These are phyloP conservation scores for Coniochaeta sp. DNA, from an alignment of 2,329 filamentous ascomycete genomes.

Conservation along the genomic window DNA sequence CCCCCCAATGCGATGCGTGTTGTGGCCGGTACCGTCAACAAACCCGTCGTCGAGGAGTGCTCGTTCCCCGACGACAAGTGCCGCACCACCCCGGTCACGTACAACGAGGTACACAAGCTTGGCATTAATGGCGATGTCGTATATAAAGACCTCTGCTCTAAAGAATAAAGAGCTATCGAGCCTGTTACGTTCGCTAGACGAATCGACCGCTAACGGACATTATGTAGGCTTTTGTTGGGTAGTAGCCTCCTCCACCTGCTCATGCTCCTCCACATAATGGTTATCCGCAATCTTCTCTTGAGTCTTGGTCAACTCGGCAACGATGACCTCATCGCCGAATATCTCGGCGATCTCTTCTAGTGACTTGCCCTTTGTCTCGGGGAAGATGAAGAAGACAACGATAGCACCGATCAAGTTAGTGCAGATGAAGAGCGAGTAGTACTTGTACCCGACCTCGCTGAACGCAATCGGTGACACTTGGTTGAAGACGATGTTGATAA, in stretches of 20 bases:
- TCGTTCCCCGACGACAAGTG: not conserved
- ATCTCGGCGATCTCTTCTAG: constrained; percentile 49
- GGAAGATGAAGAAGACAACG: constrained; percentile 38
- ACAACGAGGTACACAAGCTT: too few species aligned
- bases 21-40: not conserved
- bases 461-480: constrained; percentile 63
- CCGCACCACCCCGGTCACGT: too few species aligned
- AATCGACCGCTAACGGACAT: too few species aligned
- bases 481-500: constrained; percentile 50
- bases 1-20: constrained; percentile 4
- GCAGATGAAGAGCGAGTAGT: constrained; percentile 30
- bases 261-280: too few species aligned
- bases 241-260: too few species aligned
- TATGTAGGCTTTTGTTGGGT: too few species aligned
- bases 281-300: too few species aligned
- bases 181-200: too few species aligned
- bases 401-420: constrained; percentile 34
- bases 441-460: constrained; percentile 36
- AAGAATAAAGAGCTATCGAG: too few species aligned
- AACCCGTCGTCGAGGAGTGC: not conserved
- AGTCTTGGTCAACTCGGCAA: too few species aligned
- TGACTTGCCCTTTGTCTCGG: constrained; percentile 37
- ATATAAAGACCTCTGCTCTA: too few species aligned
- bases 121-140: too few species aligned
- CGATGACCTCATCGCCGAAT: constrained; percentile 31